These are phyloP conservation scores for Spathaspora sp. DNA, from an alignment of 805 yeast species.

Conservation along the genomic window DNA sequence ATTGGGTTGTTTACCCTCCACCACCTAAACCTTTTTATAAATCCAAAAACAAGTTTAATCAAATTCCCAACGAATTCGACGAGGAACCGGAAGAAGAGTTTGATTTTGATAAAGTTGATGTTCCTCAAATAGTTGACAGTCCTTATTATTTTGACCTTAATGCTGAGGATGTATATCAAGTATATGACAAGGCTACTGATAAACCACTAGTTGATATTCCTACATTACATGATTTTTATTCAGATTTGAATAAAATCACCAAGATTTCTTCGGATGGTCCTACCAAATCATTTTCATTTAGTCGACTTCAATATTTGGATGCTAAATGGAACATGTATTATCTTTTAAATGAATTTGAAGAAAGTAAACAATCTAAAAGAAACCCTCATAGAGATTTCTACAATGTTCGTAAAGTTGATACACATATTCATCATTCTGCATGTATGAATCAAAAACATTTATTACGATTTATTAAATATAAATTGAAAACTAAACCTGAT, in stretches of 20 bases:
- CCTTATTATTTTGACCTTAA: constrained; percentile 44
- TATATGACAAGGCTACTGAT: constrained; percentile 34
- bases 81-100: constrained; percentile 46
- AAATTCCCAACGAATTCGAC: constrained; percentile 30
- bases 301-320: constrained; percentile 88
- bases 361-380: constrained; percentile 81
- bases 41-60: constrained; percentile 58
- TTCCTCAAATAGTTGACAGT: constrained; percentile 46
- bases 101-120: constrained; percentile 50
- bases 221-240: constrained; percentile 78
- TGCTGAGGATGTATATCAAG: constrained; percentile 69
- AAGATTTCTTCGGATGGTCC: constrained; percentile 90
- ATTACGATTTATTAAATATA: constrained; percentile 89
- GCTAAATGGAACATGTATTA: constrained; percentile 95
- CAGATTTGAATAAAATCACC: constrained; percentile 74
- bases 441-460: constrained; percentile 98
- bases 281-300: constrained; percentile 90
- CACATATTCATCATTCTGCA: constrained; percentile 98
- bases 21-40: constrained; percentile 84
- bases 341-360: constrained; percentile 87
- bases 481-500: constrained; percentile 79
- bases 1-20: constrained; percentile 84
- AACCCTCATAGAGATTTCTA: constrained; percentile 98
- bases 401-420: constrained; percentile 94
- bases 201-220: constrained; percentile 60